phyloP scores from a whole-genome alignment of 2,329 filamentous ascomycete species.

The Aspergillus ochraceoroseus region DNA sequence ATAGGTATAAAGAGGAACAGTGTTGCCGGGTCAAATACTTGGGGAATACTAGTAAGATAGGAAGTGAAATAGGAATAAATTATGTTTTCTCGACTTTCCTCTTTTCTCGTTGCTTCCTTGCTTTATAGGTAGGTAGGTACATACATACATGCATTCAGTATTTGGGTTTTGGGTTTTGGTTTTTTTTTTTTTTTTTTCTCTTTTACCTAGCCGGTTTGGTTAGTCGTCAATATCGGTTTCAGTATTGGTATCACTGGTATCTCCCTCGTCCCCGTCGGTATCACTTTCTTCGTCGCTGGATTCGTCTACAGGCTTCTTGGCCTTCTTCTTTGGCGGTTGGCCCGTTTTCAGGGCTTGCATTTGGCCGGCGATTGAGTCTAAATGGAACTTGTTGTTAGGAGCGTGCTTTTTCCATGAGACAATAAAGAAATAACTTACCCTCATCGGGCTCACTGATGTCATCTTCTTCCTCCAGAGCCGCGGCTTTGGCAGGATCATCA shows the following conservation, averaged over 20 bases:
- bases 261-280: constrained; percentile 58
- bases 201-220: constrained; percentile 11
- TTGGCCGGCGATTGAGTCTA: constrained; percentile 84
- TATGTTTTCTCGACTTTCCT: too few relatives aligned
- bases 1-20: too few relatives aligned
- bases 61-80: too few relatives aligned
- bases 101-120: too few relatives aligned
- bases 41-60: too few relatives aligned
- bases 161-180: too few relatives aligned
- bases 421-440: constrained; percentile 64
- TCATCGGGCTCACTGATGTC: constrained; percentile 98
- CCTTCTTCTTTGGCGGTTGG: constrained; percentile 55
- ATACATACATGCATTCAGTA: too few relatives aligned
- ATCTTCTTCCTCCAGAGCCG: constrained; percentile 74
- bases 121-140: too few relatives aligned
- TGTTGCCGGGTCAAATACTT: too few relatives aligned
- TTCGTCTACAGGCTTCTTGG: constrained; percentile 50
- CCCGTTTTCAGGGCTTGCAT: constrained; percentile 80
- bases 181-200: too few relatives aligned
- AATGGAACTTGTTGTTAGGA: constrained; percentile 20
- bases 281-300: constrained; percentile 61
- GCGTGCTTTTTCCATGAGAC: too few relatives aligned
- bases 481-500: constrained; percentile 81
- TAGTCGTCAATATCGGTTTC: constrained; percentile 76
- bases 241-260: constrained; percentile 55